These are phyloP conservation scores for Penicillium sp. DNA, from an alignment of 2,329 filamentous ascomycete genomes.

Conservation along the genomic window DNA sequence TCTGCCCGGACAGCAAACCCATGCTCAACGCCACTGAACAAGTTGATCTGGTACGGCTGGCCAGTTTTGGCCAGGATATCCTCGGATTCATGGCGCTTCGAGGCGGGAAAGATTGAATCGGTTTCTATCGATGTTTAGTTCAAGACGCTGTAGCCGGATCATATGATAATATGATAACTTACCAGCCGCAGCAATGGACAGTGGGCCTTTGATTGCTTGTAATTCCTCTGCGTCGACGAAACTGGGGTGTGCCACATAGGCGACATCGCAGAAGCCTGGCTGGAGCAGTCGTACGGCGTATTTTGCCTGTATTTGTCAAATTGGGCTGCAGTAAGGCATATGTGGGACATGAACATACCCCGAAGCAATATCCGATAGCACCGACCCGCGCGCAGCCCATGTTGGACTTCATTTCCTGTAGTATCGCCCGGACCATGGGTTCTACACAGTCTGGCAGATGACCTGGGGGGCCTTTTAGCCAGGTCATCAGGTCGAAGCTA, in stretches of 20 bases:
- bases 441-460: slow-evolving; percentile 16
- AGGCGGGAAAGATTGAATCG: slow-evolving; percentile 59
- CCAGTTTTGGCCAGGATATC: slow-evolving; percentile 54
- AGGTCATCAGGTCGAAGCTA: slow-evolving; percentile 16
- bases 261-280: slow-evolving; percentile 58
- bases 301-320: slow-evolving; percentile 34
- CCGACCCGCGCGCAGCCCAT: slow-evolving; percentile 18
- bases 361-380: slow-evolving; percentile 21
- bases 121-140: slow-evolving; percentile 42
- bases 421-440: slow-evolving; percentile 14
- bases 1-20: slow-evolving; percentile 70
- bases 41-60: slow-evolving; percentile 67
- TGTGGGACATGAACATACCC: slow-evolving; percentile 3
- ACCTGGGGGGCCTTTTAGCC: slow-evolving; percentile 19
- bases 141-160: neutral
- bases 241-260: slow-evolving; percentile 69
- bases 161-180: slow-evolving; percentile 1
- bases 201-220: slow-evolving; percentile 58
- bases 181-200: slow-evolving; percentile 58
- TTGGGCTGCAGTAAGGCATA: neutral
- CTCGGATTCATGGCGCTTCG: slow-evolving; percentile 61
- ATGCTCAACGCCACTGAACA: slow-evolving; percentile 67
- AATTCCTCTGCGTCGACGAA: slow-evolving; percentile 67
- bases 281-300: slow-evolving; percentile 66
- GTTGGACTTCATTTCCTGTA: slow-evolving; percentile 15